phyloP scores from a whole-genome alignment of 2,329 filamentous ascomycete genomes.

The Fusarium pilosicola region DNA sequence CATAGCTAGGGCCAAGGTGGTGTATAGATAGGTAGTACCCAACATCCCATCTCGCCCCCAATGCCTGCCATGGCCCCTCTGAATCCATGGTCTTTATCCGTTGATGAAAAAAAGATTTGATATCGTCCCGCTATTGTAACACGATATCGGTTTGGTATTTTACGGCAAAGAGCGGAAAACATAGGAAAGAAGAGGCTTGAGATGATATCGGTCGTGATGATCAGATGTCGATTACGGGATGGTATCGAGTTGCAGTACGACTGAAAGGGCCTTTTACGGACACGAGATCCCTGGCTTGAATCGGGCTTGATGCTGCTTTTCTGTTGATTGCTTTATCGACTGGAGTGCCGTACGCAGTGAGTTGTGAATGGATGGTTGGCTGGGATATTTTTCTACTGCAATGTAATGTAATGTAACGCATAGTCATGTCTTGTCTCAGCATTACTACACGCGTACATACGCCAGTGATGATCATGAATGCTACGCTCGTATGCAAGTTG shows the following conservation, averaged over 20 bases:
- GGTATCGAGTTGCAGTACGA: neutral
- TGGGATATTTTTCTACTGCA: neutral
- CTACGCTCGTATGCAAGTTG: slow-evolving; percentile 21
- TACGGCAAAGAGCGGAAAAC: slow-evolving; percentile 40
- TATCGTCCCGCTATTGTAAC: slow-evolving; percentile 28
- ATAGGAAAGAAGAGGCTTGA: slow-evolving; percentile 32
- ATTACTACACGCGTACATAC: slow-evolving; percentile 15
- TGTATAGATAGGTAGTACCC: slow-evolving; percentile 12
- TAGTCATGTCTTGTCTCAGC: slow-evolving; percentile 31
- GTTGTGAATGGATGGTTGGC: neutral
- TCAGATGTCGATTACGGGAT: slow-evolving; percentile 4
- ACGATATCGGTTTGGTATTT: neutral
- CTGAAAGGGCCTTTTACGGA: slow-evolving; percentile 35
- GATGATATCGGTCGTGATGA: neutral
- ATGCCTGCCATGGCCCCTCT: slow-evolving; percentile 10
- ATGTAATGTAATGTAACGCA: neutral
- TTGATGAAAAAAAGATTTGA: neutral
- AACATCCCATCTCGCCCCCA: slow-evolving; percentile 21
- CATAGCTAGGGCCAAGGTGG: slow-evolving; percentile 11
- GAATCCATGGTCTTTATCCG: neutral
- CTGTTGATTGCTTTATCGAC: neutral
- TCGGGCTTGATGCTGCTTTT: neutral
- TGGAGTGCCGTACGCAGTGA: neutral
- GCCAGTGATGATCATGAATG: slow-evolving; percentile 8
- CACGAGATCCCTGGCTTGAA: slow-evolving; percentile 22